A percentile compares a stretch with the other conserved stretches of the same genome.
Conservation (phyloP, 2,329 filamentous ascomycete genomes). For the Xylariales sp. region DNA sequence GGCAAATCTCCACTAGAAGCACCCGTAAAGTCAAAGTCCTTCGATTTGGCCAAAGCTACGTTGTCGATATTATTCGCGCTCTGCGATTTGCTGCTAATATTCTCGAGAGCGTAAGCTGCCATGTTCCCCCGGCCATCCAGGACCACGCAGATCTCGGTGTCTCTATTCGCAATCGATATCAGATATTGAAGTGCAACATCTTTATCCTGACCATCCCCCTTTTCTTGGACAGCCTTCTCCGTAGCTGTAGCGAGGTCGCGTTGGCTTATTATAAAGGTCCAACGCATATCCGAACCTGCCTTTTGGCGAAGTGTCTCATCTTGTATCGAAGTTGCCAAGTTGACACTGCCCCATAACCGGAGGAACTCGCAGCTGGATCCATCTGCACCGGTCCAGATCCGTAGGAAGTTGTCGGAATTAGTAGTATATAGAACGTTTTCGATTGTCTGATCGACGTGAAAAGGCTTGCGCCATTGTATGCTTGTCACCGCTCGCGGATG, state of each 20-base stretch:
- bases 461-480: slow-evolving; percentile 79
- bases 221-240: slow-evolving; percentile 65
- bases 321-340: slow-evolving; percentile 68
- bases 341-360: slow-evolving; percentile 74
- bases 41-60: slow-evolving; percentile 69
- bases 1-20: slow-evolving; percentile 16
- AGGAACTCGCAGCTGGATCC: slow-evolving; percentile 66
- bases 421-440: slow-evolving; percentile 90
- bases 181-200: slow-evolving; percentile 77
- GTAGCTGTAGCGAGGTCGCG: slow-evolving; percentile 74
- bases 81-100: slow-evolving; percentile 66
- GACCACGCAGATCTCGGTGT: slow-evolving; percentile 81
- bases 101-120: slow-evolving; percentile 90
- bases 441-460: slow-evolving; percentile 69
- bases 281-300: slow-evolving; percentile 42
- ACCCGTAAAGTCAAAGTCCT: slow-evolving; percentile 44
- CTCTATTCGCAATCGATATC: slow-evolving; percentile 78
- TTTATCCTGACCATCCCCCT: slow-evolving; percentile 50
- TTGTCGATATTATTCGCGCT: slow-evolving; percentile 73
- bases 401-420: slow-evolving; percentile 72
- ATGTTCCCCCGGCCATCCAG: slow-evolving; percentile 80
- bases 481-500: slow-evolving; percentile 78
- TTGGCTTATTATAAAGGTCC: slow-evolving; percentile 78
- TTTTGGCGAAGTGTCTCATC: slow-evolving; percentile 18
- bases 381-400: slow-evolving; percentile 79